Evolutionary conservation across 208 protist genomes (phyloP).

Genomic region (Kentomonas sorsogonicus): DNA sequence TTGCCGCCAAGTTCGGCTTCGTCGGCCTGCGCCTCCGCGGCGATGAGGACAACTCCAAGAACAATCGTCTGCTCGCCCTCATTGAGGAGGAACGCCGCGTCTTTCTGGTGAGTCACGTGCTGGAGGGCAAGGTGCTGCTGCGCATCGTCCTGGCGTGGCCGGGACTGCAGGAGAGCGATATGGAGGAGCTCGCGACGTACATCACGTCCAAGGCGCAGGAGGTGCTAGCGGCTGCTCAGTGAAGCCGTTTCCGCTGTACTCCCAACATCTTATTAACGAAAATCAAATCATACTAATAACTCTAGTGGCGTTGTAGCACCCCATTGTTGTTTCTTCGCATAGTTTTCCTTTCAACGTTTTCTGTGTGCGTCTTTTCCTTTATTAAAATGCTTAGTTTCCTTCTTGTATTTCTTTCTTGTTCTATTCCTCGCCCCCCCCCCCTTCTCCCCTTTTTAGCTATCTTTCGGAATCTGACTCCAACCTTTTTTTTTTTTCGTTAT

Average conservation of each 20-base stretch:
- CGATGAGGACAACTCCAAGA: constrained; percentile 21
- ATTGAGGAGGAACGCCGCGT: constrained; percentile 21
- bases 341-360: background rate
- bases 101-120: constrained; percentile 29
- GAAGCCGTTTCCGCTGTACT: no score
- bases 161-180: constrained; percentile 19
- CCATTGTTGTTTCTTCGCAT: background rate
- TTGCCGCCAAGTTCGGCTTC: constrained; percentile 34
- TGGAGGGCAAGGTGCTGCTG: constrained; percentile 28
- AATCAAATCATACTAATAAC: no score
- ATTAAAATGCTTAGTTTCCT: background rate
- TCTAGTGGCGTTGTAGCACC: background rate
- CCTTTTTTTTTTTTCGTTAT: background rate
- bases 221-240: no score
- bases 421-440: background rate
- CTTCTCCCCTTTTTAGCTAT: background rate
- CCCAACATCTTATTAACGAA: no score
- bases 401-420: background rate
- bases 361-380: background rate
- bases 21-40: constrained; percentile 31
- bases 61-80: constrained; percentile 18
- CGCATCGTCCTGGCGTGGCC: constrained; percentile 29
- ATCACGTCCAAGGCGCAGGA: constrained; percentile 16
- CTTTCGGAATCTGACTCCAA: no score
- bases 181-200: constrained; percentile 28